Evolutionary conservation across 768 basidiomycete species (phyloP).

Genomic region (Pleurotus citrinopileatus): DNA sequence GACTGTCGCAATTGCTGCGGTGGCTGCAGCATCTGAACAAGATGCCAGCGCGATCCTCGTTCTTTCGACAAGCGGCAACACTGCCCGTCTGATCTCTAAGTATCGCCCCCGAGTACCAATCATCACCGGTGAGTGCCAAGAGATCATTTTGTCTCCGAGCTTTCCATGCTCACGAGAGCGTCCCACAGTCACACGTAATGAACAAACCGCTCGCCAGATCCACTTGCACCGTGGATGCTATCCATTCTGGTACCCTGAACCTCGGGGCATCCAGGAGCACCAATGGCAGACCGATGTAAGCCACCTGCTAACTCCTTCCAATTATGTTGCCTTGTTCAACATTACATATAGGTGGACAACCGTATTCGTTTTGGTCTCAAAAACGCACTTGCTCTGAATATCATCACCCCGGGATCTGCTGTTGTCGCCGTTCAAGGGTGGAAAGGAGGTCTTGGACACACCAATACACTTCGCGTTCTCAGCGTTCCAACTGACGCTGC

Average conservation of each 20-base stretch:
- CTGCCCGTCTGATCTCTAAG: slow-evolving; percentile 93
- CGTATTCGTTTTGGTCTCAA: slow-evolving; percentile 87
- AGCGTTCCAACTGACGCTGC: slow-evolving; percentile 79
- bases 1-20: slow-evolving; percentile 95
- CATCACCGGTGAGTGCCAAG: slow-evolving; percentile 69
- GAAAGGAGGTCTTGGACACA: slow-evolving; percentile 97
- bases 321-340: slow-evolving; percentile 12
- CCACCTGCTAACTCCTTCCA: slow-evolving; percentile 4
- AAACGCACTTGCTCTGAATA: slow-evolving; percentile 76
- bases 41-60: slow-evolving; percentile 94
- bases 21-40: slow-evolving; percentile 94
- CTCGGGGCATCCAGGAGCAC: slow-evolving; percentile 80
- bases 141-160: background rate
- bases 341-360: slow-evolving; percentile 66
- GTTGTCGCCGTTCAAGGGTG: slow-evolving; percentile 98
- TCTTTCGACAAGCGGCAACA: slow-evolving; percentile 94
- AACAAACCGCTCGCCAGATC: slow-evolving; percentile 93
- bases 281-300: slow-evolving; percentile 98
- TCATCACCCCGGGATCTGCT: slow-evolving; percentile 86
- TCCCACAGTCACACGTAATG: slow-evolving; percentile 85
- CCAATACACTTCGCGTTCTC: slow-evolving; percentile 84
- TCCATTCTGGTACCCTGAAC: slow-evolving; percentile 95
- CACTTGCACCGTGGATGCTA: slow-evolving; percentile 97
- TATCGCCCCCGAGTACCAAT: slow-evolving; percentile 93
- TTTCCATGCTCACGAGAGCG: background rate